Evolutionary conservation across 108 stramenopile species (phyloP).

Genomic region (Skeletonema grethae): DNA sequence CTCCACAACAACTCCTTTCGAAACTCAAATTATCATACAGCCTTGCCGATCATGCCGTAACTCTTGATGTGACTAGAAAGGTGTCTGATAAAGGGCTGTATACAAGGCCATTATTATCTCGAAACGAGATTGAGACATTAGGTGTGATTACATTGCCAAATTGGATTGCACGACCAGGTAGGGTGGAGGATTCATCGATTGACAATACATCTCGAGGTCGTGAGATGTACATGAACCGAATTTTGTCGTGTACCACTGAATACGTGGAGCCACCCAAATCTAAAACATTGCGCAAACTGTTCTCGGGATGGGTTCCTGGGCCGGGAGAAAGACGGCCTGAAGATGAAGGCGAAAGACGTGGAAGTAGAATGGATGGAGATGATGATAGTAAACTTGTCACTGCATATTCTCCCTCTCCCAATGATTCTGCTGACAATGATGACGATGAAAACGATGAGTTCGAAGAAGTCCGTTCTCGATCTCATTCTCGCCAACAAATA

Average conservation of each 20-base stretch:
- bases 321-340: conserved; percentile 38
- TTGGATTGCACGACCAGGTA: conserved; percentile 24
- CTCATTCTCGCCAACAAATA: conserved; percentile 11
- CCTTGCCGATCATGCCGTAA: conserved; percentile 40
- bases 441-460: conserved; percentile 24
- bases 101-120: conserved; percentile 39
- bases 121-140: conserved; percentile 35
- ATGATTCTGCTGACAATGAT: conserved; percentile 15
- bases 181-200: conserved; percentile 4
- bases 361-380: neutral
- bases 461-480: conserved; percentile 25
- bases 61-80: conserved; percentile 26
- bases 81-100: conserved; percentile 22
- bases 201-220: conserved; percentile 17
- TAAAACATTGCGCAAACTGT: conserved; percentile 31
- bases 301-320: conserved; percentile 49
- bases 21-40: conserved; percentile 21
- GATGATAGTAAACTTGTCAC: conserved; percentile 24
- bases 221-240: conserved; percentile 28
- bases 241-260: conserved; percentile 26
- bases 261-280: conserved; percentile 48
- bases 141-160: conserved; percentile 41
- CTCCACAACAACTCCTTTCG: neutral
- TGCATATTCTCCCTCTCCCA: conserved; percentile 7
- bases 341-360: conserved; percentile 4